Base-by-base conservation (phyloP, 2,329 filamentous ascomycete species). In the Cladophialophora yegresii region DNA sequence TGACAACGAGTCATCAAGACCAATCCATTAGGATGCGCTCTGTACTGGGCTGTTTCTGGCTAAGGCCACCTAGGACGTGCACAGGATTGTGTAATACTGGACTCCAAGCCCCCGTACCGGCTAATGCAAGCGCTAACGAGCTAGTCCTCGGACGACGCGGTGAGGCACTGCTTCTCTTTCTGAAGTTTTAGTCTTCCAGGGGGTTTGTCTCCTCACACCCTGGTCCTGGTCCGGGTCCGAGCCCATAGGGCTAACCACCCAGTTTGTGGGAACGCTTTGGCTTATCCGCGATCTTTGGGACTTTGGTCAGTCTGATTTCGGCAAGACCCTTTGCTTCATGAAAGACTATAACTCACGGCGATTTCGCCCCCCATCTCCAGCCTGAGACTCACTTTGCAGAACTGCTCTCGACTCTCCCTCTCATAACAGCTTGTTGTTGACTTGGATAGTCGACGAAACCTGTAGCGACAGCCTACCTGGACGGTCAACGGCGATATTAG, bases 321-420 rank as follows among this genome's bases (percentile, higher is more conserved):
- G 66, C 51, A 66, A 60, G 57, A 65, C 54, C 62, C 62, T 66
- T 50, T 53, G 47, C 45, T 53, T 60, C 23, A 60, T 61, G 45
- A 47, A 64, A 55, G 55, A 66, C 54, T 68, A 68, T 68, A 68
- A 64, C 66, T 68, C 61, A 62, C 58, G 13, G 28, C 16, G 63
- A 68, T 68, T 68, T 68, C 64, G 64, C 66, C 66, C 66, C 58
- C 56, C 10, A 59, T 49, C 40, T 45, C 30, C 63, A 61, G 55
- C 54, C 64, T 63, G 61, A 61, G 63, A 55, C 28, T 64, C 64
- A 58, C 64, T 47, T 54, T 47, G 8, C 28, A 51, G 45, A 49
- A 51, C 55, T 60, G 54, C 54, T 54, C 62, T 61, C 51, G 16
- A 8, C n/a, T 20, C n/a, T 59, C 45, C 45, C 30, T 59, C 33